Conservation (phyloP, 257 asterid genomes). For the Nicotiana tomentosiformis region DNA sequence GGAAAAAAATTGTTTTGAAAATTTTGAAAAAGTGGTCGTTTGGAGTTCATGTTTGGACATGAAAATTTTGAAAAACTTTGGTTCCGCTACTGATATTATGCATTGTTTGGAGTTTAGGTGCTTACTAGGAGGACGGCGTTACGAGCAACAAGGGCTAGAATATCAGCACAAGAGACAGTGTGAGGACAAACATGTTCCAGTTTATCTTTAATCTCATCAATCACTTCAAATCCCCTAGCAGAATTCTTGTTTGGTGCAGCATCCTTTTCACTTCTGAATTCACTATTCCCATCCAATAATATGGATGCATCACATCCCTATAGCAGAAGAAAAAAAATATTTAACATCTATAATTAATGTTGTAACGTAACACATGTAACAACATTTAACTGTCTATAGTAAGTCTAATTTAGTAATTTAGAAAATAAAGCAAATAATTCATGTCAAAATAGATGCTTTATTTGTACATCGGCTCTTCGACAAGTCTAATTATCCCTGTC, state of each 20-base stretch:
- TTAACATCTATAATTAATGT: no score
- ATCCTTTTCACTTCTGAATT: slow-evolving; percentile 56
- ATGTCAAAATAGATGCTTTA: no score
- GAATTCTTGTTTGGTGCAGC: slow-evolving; percentile 68
- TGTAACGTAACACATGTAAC: no score
- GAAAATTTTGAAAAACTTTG: no score
- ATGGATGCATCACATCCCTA: slow-evolving; percentile 85
- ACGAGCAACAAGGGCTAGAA: slow-evolving; percentile 72
- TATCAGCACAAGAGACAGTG: slow-evolving; percentile 76
- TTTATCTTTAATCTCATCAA: slow-evolving; percentile 65
- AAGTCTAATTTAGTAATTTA: background rate
- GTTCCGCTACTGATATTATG: no score
- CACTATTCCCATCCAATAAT: slow-evolving; percentile 42
- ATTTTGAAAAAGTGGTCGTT: no score
- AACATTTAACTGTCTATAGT: background rate
- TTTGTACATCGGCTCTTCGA: no score
- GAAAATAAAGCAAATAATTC: no score
- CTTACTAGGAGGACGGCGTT: slow-evolving; percentile 56
- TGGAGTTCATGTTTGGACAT: no score
- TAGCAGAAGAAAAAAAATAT: background rate
- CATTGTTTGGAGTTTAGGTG: background rate
- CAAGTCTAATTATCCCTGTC: no score
- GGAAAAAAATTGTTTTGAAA: no score
- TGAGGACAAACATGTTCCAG: slow-evolving; percentile 71
- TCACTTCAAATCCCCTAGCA: slow-evolving; percentile 61